Percentiles rank a stretch among this genome's conserved stretches.
Evolutionary conservation across 2,329 filamentous ascomycete species (phyloP).

Genomic region (Escovopsis weberi): DNA sequence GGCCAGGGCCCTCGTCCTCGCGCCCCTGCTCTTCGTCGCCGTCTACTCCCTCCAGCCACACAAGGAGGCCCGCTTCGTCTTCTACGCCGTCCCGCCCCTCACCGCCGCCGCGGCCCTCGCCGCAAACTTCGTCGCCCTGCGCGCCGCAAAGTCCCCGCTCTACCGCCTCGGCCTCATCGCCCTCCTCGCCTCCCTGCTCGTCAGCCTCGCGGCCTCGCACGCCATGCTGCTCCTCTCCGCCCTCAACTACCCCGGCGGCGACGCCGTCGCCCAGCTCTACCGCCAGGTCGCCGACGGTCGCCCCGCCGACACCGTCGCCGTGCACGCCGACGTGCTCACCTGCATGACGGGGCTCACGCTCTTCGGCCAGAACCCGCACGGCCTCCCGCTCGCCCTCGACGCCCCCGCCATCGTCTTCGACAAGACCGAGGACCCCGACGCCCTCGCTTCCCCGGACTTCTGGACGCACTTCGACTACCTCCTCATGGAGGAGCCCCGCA

Average conservation of each 20-base stretch:
- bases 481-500: slow-evolving; percentile 37
- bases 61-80: slow-evolving; percentile 91
- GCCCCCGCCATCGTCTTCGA: slow-evolving; percentile 32
- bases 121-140: slow-evolving; percentile 54
- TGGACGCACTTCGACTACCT: slow-evolving; percentile 52
- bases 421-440: slow-evolving; percentile 42
- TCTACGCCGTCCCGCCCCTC: slow-evolving; percentile 71
- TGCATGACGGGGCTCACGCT: slow-evolving; percentile 60
- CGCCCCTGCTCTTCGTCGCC: slow-evolving; percentile 56
- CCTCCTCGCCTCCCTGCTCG: slow-evolving; percentile 44
- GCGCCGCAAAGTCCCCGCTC: slow-evolving; percentile 44
- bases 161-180: slow-evolving; percentile 39
- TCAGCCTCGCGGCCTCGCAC: slow-evolving; percentile 44
- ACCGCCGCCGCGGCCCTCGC: slow-evolving; percentile 64
- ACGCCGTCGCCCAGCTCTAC: slow-evolving; percentile 50
- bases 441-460: slow-evolving; percentile 34
- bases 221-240: slow-evolving; percentile 65
- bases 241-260: slow-evolving; percentile 86
- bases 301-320: slow-evolving; percentile 18
- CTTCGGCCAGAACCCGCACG: slow-evolving; percentile 38
- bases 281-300: slow-evolving; percentile 12
- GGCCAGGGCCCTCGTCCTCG: slow-evolving; percentile 40
- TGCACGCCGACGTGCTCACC: slow-evolving; percentile 51
- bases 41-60: slow-evolving; percentile 84
- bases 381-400: slow-evolving; percentile 20